Evolutionary conservation across 805 yeast species (phyloP).

Genomic region (Alloascoidea hylecoeti): DNA sequence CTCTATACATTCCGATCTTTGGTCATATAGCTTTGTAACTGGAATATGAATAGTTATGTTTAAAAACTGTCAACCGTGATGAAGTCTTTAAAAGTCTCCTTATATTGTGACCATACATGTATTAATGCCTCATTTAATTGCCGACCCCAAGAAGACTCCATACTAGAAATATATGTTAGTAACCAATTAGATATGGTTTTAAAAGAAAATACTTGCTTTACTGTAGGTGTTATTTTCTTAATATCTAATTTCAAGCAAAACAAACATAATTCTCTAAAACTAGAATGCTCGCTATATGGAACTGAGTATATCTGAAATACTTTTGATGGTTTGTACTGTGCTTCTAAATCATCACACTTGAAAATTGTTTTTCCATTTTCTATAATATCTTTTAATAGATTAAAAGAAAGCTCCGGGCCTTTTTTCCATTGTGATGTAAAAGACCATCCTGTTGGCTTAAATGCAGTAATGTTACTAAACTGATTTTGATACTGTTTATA

Average conservation of each 20-base stretch:
- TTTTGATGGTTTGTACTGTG: constrained; percentile 18
- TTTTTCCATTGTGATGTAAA: constrained; percentile 19
- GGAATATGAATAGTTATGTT: too few relatives aligned
- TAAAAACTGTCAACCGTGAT: neutral
- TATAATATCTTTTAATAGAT: constrained; percentile 3
- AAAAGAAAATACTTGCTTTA: constrained; percentile 22
- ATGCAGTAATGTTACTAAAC: constrained; percentile 53
- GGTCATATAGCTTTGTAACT: too few relatives aligned
- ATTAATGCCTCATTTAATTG: neutral
- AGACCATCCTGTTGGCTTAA: constrained; percentile 90
- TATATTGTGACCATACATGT: neutral
- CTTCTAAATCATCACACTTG: constrained; percentile 14
- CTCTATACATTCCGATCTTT: too few relatives aligned
- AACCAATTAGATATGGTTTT: neutral
- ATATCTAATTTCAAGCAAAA: constrained; percentile 43
- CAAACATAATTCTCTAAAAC: constrained; percentile 63
- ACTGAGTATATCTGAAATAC: constrained; percentile 38
- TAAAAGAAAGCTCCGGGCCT: constrained; percentile 5
- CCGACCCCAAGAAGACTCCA: neutral
- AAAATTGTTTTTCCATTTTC: constrained; percentile 8
- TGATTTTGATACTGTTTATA: constrained; percentile 28
- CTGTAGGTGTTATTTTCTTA: constrained; percentile 64
- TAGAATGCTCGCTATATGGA: constrained; percentile 93
- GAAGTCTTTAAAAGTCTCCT: neutral
- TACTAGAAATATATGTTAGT: neutral